phyloP scores from a whole-genome alignment of 192 early-diverging fungal species.

The Umbelopsis sp. region DNA sequence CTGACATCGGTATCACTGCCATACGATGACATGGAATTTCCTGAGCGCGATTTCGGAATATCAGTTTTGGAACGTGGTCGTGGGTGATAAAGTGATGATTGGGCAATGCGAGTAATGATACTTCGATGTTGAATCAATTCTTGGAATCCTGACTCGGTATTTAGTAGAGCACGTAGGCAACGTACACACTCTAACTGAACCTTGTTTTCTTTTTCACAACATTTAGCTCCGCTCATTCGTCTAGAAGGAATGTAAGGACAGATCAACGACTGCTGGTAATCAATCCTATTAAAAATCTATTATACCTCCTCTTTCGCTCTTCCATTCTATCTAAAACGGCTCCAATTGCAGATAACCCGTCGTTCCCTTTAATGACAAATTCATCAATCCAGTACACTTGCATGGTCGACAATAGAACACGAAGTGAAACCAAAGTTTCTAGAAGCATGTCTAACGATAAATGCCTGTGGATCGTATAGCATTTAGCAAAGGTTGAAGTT shows the following conservation, averaged over 20 bases:
- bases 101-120: conserved; percentile 22
- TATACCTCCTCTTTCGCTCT: conserved; percentile 45
- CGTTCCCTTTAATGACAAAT: conserved; percentile 44
- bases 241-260: conserved; percentile 13
- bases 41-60: background rate
- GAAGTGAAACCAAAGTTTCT: conserved; percentile 46
- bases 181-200: conserved; percentile 53
- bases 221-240: conserved; percentile 21
- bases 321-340: conserved; percentile 48
- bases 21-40: background rate
- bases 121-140: conserved; percentile 40
- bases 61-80: background rate
- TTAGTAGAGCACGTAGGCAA: conserved; percentile 52
- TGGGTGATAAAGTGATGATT: conserved; percentile 20
- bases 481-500: background rate
- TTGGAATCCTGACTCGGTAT: conserved; percentile 50
- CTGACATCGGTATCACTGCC: background rate
- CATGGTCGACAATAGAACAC: conserved; percentile 46
- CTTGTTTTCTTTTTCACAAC: conserved; percentile 44
- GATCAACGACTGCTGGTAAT: background rate
- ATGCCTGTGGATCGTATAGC: conserved; percentile 28
- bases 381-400: conserved; percentile 53
- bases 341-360: conserved; percentile 56
- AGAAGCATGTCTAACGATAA: conserved; percentile 41
- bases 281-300: background rate